phyloP scores from a whole-genome alignment of 1,139 yeast genomes.

The Yamadazyma pseudoaaseri region DNA sequence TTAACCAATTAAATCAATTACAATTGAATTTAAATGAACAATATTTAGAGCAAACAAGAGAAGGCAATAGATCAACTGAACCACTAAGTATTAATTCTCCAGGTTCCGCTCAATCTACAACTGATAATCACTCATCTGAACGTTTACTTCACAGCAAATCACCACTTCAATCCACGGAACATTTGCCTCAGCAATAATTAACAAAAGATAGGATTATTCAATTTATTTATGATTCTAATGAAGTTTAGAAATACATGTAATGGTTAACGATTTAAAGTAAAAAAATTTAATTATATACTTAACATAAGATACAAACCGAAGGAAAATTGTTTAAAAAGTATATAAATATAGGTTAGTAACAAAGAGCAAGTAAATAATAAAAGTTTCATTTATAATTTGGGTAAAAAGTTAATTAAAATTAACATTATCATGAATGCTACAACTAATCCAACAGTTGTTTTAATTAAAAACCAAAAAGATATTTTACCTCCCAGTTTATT shows the following conservation, averaged over 20 bases:
- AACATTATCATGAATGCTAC: conserved; percentile 28
- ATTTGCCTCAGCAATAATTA: not conserved
- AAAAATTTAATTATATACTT: not conserved
- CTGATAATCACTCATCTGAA: not conserved
- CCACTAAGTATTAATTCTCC: conserved; percentile 2
- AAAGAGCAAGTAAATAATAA: no score
- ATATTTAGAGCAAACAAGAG: conserved; percentile 10
- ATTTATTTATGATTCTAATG: conserved; percentile 6
- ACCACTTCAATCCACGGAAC: not conserved
- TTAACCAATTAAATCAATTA: conserved; percentile 11
- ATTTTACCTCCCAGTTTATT: conserved; percentile 42
- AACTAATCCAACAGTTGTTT: conserved; percentile 23
- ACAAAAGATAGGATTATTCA: not conserved
- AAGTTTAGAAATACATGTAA: conserved; percentile 7
- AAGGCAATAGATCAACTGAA: conserved; percentile 3
- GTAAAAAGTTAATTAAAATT: conserved; percentile 26
- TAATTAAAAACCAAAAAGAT: conserved; percentile 35
- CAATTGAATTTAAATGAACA: conserved; percentile 11
- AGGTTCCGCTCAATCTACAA: conserved; percentile 2
- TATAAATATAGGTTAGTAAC: no score
- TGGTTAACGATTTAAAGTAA: conserved; percentile 9
- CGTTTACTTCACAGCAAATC: not conserved
- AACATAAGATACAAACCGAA: not conserved
- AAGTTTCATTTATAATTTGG: conserved; percentile 18
- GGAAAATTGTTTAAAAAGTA: not conserved